Conservation (phyloP, 306 rosid genomes). For the Begonia peltatifolia region DNA sequence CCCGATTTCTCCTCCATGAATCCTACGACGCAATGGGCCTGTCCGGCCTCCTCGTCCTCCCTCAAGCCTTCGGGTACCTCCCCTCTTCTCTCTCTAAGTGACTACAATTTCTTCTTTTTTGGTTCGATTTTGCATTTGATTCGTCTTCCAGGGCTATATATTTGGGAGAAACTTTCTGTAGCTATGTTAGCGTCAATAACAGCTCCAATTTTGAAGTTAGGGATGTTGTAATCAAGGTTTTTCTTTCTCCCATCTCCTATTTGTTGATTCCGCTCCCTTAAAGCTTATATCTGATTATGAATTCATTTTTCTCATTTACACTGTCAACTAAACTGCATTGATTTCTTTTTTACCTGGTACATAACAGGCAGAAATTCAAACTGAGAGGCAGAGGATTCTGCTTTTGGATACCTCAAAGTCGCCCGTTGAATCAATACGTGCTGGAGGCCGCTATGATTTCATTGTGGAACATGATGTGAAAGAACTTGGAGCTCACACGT, state of each 20-base stretch:
- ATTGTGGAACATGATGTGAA: conserved; percentile 95
- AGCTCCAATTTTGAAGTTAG: conserved; percentile 84
- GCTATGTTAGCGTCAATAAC: conserved; percentile 83
- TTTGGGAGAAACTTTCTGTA: conserved; percentile 92
- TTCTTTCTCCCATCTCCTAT: not conserved
- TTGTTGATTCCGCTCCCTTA: no score
- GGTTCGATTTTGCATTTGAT: not conserved
- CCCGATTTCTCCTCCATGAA: conserved; percentile 64
- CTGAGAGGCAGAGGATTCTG: conserved; percentile 87
- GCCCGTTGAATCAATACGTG: conserved; percentile 80
- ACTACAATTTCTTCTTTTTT: not conserved
- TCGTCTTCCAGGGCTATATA: conserved; percentile 62
- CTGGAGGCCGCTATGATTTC: conserved; percentile 93
- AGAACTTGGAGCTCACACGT: conserved; percentile 99
- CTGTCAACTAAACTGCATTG: no score
- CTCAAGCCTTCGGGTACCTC: conserved; percentile 75
- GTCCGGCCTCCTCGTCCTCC: conserved; percentile 95
- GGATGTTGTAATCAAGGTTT: conserved; percentile 68
- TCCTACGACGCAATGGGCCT: conserved; percentile 72
- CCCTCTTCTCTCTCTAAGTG: not conserved
- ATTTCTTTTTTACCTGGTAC: not conserved
- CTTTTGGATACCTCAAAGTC: conserved; percentile 82
- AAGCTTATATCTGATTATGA: no score
- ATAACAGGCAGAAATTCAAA: conserved; percentile 87
- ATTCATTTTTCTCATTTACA: no score